Evolutionary conservation across 306 rosid genomes (phyloP).

Genomic region (Dryas alaskensis): DNA sequence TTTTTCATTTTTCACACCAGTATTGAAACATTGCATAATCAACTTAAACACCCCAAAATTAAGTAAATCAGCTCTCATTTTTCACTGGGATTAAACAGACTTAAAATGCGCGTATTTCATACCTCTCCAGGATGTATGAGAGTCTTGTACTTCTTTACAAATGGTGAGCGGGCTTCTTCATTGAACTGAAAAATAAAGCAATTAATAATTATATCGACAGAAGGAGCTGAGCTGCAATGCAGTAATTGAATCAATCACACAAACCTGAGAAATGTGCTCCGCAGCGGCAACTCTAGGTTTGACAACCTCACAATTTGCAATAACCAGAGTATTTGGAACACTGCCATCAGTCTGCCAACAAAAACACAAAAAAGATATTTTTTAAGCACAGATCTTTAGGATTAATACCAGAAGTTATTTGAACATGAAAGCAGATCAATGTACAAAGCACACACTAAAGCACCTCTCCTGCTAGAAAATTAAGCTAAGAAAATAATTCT

Average conservation of each 20-base stretch:
- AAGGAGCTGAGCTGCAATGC: conserved; percentile 8
- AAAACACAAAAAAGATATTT: not conserved
- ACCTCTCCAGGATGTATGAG: conserved; percentile 99
- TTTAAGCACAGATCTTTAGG: not conserved
- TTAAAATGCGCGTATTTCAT: conserved; percentile 12
- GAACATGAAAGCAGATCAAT: no score
- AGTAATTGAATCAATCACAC: conserved; percentile 4
- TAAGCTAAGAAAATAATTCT: no score
- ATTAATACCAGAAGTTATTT: not conserved
- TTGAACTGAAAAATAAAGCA: conserved; percentile 61
- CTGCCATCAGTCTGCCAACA: conserved; percentile 85
- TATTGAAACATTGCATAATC: not conserved
- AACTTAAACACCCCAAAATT: not conserved
- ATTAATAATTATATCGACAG: not conserved
- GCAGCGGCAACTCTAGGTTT: conserved; percentile 99
- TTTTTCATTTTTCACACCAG: not conserved
- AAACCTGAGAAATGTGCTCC: conserved; percentile 94
- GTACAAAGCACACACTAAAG: no score
- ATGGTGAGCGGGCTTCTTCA: conserved; percentile 98
- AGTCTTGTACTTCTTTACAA: conserved; percentile 98
- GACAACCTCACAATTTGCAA: conserved; percentile 97
- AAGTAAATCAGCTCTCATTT: not conserved
- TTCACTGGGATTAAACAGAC: not conserved
- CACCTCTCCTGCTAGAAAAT: no score
- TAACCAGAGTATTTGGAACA: conserved; percentile 96